Base-by-base conservation (phyloP, 768 basidiomycete species). In the Russula foetens region DNA sequence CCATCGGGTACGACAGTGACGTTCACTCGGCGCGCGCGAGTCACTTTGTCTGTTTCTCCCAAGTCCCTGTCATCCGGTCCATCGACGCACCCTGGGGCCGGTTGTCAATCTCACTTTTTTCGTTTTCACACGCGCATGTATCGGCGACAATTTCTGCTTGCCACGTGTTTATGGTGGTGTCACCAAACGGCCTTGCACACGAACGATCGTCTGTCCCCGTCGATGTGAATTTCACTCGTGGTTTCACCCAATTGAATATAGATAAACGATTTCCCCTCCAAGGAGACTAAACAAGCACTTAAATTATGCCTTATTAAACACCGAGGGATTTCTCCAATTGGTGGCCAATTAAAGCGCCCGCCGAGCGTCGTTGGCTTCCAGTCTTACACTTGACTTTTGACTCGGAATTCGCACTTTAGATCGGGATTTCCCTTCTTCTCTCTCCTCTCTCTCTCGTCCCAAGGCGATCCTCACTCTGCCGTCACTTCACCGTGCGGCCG, bases 391-490 rank as follows among this genome's bases (percentile, higher is more conserved):
- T 41, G 21, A 23, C 47, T 51, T 33, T n/a, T n/a, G n/a, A n/a
- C n/a, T n/a, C n/a, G n/a, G 31, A 33, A 33, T n/a, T n/a, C 19
- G 26, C 14, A 26, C 29, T 38, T 48, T 26, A 11, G 8, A n/a
- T 15, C 24, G 31, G 24, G 35, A 19, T 29, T 31, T 58, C 38
- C 33, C 49, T 44, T 29, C 29, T 33, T 52, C 26, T 35, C 35
- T 31, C 33, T 46, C 28, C 58, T 58, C 44, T 50, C 44, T 33
- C 14, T 47, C 35, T 46, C 35, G 28, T 53, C 58, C 33, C 35
- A 15, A 53, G 53, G 48, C 48, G 60, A 61, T 61, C 60, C 60
- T 56, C 60, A 53, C 26, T n/a, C n/a, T 6, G 38, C 26, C 1
- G 39, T 41, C 39, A 41, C 39, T 33, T n/a, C n/a, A n/a, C n/a